Evolutionary conservation across 176 grass and related monocot genomes (phyloP), one percentile per base, ranked within the genome.

Genomic region (Rhipidocladum racemiflorum): DNA sequence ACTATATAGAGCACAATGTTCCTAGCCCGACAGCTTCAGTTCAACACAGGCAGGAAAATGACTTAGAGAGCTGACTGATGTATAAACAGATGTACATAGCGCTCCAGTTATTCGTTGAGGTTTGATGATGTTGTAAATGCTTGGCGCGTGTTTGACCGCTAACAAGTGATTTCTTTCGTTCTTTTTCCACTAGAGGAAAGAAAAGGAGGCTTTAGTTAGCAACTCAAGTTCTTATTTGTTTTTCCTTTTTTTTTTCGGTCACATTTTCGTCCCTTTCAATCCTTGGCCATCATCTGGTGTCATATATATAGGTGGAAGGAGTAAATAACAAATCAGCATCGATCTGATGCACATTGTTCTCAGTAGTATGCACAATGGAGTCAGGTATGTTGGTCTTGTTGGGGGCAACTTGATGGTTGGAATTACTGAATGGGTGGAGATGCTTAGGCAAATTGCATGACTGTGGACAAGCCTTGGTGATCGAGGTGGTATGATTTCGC

Each of bases 1-100:
- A 95, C 66, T 95, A 93, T 65, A 87, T 93, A 62, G 89, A 90
- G 80, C 86, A 88, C 38, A 78, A 61, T 79, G 77, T 32, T 74
- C 86, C 84, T 72, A 84, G 65, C 74, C 81, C 78, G 23, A 86
- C 65, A 76, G 63, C 69, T 15, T 68, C 42, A 13, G 65, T 50
- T 56, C 73, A 81, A 14, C 74, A 76, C 40, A 88, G 56, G 76
- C 71, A 53, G 32, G 90, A 86, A 75, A 66, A 49, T 60, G 79
- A 86, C 73, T 38, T 78, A n/a, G 72, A 83, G 73, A n/a, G n/a
- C n/a, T n/a, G 66, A 82, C 84, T 83, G 24, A 68, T 90, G 73
- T 90, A 83, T 67, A 78, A 82, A 67, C 55, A 78, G 21, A 78
- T 90, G 88, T 86, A 78, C 60, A 90, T 90, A 90, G 65, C 21